These are phyloP conservation scores for Tricholoma sp. DNA, from an alignment of 768 basidiomycete species.

Conservation along the genomic window DNA sequence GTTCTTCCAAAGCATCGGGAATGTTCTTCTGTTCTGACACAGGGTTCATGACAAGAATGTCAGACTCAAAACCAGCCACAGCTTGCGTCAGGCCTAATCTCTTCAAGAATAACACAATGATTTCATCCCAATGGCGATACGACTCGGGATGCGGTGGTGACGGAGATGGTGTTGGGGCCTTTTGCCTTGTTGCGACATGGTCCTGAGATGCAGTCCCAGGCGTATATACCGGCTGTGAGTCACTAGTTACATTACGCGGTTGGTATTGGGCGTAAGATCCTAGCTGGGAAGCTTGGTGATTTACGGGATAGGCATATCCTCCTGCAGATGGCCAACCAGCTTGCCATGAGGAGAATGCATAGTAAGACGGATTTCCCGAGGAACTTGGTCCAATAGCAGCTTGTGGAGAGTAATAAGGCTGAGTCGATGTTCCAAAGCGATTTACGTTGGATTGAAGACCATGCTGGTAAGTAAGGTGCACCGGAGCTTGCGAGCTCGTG, in stretches of 20 bases:
- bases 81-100: slow-evolving; percentile 55
- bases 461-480: background rate
- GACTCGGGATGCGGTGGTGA: slow-evolving; percentile 31
- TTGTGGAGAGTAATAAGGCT: background rate
- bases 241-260: background rate
- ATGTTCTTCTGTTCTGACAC: slow-evolving; percentile 60
- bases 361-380: slow-evolving; percentile 4
- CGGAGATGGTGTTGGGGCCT: slow-evolving; percentile 28
- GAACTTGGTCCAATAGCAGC: background rate
- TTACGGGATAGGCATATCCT: slow-evolving; percentile 2
- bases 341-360: slow-evolving; percentile 12
- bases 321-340: slow-evolving; percentile 2
- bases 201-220: slow-evolving; percentile 3
- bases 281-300: slow-evolving; percentile 4
- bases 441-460: background rate
- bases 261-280: slow-evolving; percentile 3
- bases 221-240: background rate
- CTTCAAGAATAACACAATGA: slow-evolving; percentile 47
- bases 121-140: slow-evolving; percentile 58
- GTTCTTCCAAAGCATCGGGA: slow-evolving; percentile 46
- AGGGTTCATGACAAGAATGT: slow-evolving; percentile 64
- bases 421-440: background rate
- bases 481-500: background rate
- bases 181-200: slow-evolving; percentile 1
- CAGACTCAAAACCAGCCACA: slow-evolving; percentile 58